phyloP scores from a whole-genome alignment of 805 yeast species.

The Wickerhamomyces mucosus region DNA sequence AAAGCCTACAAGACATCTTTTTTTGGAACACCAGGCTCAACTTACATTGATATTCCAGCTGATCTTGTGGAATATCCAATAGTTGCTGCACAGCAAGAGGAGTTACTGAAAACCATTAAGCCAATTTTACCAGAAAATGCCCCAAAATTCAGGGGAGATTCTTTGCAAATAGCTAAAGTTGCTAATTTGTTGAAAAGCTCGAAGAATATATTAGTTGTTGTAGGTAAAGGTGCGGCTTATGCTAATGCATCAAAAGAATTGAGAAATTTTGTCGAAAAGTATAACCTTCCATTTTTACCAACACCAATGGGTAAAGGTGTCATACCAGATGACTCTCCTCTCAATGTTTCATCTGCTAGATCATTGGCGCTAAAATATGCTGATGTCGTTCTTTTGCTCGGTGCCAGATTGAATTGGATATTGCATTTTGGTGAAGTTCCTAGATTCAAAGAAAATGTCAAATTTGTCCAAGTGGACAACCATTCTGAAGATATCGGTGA shows the following conservation, averaged over 20 bases:
- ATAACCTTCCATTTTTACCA: conserved; percentile 49
- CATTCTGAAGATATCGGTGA: conserved; percentile 44
- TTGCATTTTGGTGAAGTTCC: conserved; percentile 57
- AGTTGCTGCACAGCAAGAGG: not conserved
- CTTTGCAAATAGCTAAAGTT: conserved; percentile 25
- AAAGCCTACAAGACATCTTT: conserved; percentile 36
- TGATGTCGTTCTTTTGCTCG: conserved; percentile 50
- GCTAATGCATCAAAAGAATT: conserved; percentile 31
- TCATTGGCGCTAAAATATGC: conserved; percentile 47
- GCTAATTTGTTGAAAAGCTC: conserved; percentile 26
- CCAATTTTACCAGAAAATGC: conserved; percentile 3
- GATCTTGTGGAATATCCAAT: conserved; percentile 31
- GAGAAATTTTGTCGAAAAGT: conserved; percentile 29
- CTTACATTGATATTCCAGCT: conserved; percentile 61
- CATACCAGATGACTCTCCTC: conserved; percentile 35
- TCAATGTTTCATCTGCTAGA: conserved; percentile 55
- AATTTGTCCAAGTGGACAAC: conserved; percentile 49
- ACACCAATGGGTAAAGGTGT: conserved; percentile 80
- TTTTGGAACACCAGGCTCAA: conserved; percentile 48
- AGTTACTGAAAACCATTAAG: conserved; percentile 2
- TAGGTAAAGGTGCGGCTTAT: conserved; percentile 62
- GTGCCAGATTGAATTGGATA: conserved; percentile 69
- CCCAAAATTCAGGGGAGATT: conserved; percentile 30
- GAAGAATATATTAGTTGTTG: conserved; percentile 40
- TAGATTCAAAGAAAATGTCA: conserved; percentile 34